Conservation (phyloP, 2,329 filamentous ascomycete species). For the Cladorrhinum sp. region DNA sequence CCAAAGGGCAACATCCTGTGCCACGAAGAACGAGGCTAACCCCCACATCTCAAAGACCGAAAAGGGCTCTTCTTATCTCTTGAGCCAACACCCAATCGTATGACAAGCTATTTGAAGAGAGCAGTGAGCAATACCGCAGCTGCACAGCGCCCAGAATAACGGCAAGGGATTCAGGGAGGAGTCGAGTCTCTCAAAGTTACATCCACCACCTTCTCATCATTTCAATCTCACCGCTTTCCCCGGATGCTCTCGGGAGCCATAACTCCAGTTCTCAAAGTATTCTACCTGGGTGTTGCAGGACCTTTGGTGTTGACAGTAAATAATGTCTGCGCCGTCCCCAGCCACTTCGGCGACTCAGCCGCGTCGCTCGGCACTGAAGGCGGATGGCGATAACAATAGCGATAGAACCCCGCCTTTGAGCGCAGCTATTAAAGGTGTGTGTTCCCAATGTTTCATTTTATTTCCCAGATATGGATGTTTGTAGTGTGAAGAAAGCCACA, state of each 20-base stretch:
- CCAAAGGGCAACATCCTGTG: background rate
- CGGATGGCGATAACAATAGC: constrained; percentile 41
- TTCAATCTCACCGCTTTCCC: background rate
- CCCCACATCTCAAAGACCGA: background rate
- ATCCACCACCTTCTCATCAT: background rate
- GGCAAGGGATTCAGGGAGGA: background rate
- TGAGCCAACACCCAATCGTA: constrained; percentile 2
- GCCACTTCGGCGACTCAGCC: constrained; percentile 22
- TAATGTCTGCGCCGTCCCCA: constrained; percentile 23
- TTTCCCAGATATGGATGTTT: too few species aligned
- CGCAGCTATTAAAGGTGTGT: constrained; percentile 45
- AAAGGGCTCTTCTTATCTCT: background rate
- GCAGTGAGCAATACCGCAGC: constrained; percentile 3
- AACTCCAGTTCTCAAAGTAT: constrained; percentile 8
- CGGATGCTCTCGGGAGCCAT: constrained; percentile 6
- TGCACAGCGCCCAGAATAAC: background rate
- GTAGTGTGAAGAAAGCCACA: background rate
- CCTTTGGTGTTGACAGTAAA: constrained; percentile 9
- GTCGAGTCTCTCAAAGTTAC: background rate
- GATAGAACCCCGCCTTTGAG: constrained; percentile 38
- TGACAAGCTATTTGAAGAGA: constrained; percentile 3
- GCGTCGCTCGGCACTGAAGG: constrained; percentile 35
- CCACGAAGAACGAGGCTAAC: background rate
- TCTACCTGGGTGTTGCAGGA: constrained; percentile 6
- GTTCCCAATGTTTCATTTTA: background rate